Evolutionary conservation across 2,329 filamentous ascomycete species (phyloP), one percentile per base, ranked within the genome.

Genomic region (Pseudogymnoascus sp.): DNA sequence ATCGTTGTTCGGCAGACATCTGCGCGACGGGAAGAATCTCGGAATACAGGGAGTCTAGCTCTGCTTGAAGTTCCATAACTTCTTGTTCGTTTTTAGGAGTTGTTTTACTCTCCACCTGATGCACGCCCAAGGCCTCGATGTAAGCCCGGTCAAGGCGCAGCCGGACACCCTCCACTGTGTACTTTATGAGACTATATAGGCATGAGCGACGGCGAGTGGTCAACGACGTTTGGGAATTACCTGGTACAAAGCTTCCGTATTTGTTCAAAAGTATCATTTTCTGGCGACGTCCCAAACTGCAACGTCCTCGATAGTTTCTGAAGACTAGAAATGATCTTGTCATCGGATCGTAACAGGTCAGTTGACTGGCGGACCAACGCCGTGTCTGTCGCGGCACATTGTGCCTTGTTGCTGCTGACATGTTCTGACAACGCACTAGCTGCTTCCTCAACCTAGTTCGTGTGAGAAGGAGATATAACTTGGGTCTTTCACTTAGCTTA

Each of bases 11-110:
- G 0, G 86, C 79, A 0, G 87, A 84, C 83, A 91, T 90, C 65
- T 88, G 83, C 6, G 86, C 83, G 1, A 91, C 84, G 0, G 87
- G 83, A 0, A 87, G 75, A 41, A 91, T 85, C 69, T 91, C 88
- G 0, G 85, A 77, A 67, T 88, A 87, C 2, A 91, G 76, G 4
- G 86, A 88, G 66, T 89, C 85, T 0, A 91, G 77, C 69, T 90
- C 88, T 33, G 82, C 81, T 68, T 86, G 81, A 2, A 88, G 71
- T 3, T 80, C 77, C 12, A 74, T 75, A 8, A 81, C 77, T 59
- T 83, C 81, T 4, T 75, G 76, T 21, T 62, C 59, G 8, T 59
- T 49, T 61, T 66, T 65, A 14, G 38, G 19, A 37, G 59, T 39
- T 21, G 26, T 23, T 23, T 39, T 58, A 4, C 6, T 52, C 39